These are phyloP conservation scores for Casaregolazyma lundiana DNA, from an alignment of 1,139 yeast species.

Conservation along the genomic window DNA sequence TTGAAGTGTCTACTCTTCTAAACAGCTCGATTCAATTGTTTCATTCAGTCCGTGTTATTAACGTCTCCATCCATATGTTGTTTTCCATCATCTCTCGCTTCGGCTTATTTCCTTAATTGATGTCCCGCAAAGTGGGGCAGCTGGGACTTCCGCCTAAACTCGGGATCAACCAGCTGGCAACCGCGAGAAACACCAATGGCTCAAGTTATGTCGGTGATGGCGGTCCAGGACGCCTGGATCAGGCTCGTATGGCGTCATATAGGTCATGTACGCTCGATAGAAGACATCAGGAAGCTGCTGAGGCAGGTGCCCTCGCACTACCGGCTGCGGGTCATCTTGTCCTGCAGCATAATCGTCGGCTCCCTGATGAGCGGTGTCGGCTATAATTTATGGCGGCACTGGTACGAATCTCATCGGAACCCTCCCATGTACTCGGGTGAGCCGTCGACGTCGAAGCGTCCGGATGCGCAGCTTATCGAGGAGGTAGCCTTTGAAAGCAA, in stretches of 20 bases:
- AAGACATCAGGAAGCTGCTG: constrained; percentile 4
- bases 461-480: not conserved
- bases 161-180: not conserved
- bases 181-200: constrained; percentile 1
- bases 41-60: no score
- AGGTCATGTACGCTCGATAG: not conserved
- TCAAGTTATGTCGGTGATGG: constrained; percentile 5
- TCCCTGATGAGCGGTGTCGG: constrained; percentile 8
- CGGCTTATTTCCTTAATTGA: no score
- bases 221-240: constrained; percentile 2
- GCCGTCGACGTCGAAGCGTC: not conserved
- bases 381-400: not conserved
- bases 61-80: no score
- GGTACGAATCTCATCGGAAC: constrained; percentile 2
- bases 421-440: constrained; percentile 14
- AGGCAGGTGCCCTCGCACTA: constrained; percentile 1
- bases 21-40: no score
- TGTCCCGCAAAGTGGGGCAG: no score
- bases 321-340: constrained; percentile 2
- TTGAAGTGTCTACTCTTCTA: no score
- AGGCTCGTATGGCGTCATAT: constrained; percentile 1
- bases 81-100: no score
- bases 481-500: constrained; percentile 20
- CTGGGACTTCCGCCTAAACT: not conserved
- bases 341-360: not conserved